Conservation (phyloP, 1,284 basidiomycete species). For the Malassezia restricta region DNA sequence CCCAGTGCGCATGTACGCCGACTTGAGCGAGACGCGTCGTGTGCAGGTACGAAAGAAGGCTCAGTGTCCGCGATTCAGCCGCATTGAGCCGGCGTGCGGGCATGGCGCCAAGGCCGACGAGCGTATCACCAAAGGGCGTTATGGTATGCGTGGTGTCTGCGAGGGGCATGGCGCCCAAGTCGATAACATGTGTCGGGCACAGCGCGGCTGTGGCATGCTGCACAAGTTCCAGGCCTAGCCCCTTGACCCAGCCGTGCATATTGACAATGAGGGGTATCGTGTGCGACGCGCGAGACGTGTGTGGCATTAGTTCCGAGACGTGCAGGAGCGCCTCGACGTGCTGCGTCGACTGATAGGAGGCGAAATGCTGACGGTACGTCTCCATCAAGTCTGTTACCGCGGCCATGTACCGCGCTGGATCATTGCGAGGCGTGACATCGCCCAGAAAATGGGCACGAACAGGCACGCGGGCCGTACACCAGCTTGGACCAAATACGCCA, state of each 20-base stretch:
- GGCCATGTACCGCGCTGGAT: constrained; percentile 66
- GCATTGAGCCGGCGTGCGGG: constrained; percentile 20
- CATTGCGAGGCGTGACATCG: constrained; percentile 62
- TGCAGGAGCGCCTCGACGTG: not conserved
- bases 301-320: not conserved
- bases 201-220: constrained; percentile 58
- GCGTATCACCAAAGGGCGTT: not conserved
- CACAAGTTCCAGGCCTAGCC: constrained; percentile 72
- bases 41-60: constrained; percentile 32
- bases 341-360: not conserved
- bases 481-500: constrained; percentile 24
- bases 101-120: constrained; percentile 3
- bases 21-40: constrained; percentile 9
- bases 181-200: constrained; percentile 59
- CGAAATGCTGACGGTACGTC: constrained; percentile 48
- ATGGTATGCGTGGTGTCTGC: not conserved
- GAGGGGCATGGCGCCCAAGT: constrained; percentile 30
- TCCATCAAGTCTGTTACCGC: constrained; percentile 60
- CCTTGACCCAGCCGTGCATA: constrained; percentile 93
- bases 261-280: constrained; percentile 70
- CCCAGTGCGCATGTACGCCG: constrained; percentile 52
- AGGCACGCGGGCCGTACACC: constrained; percentile 53
- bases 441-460: constrained; percentile 72
- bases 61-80: constrained; percentile 24
- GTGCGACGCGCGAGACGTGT: not conserved